Base-by-base conservation (phyloP, 495 filamentous ascomycete genomes). In the Rhizodiscina lignyota region DNA sequence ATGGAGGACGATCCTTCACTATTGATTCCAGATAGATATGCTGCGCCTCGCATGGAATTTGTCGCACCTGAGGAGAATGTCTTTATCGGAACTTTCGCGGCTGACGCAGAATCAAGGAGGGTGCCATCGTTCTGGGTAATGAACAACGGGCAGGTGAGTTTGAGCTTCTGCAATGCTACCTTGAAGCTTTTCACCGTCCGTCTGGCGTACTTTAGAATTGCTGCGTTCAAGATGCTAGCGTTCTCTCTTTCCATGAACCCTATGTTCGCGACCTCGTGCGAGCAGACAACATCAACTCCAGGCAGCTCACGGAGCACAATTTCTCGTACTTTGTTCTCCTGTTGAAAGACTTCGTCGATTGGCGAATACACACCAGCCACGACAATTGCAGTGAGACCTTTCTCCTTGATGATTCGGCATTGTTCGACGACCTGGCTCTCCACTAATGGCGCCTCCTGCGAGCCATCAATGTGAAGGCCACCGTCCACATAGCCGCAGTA, bases 311-410 rank as follows among this genome's bases (percentile, higher is more conserved):
- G 35, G 21, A 48, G 38, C 5, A 68, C 38, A 19, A 70, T 61
- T 5, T 50, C 54, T 0, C 55, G 55, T 1, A 59, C 66, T 6
- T 57, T 47, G 41, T 62, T 53, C 42, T 72, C 67, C 45, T 72
- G 66, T 21, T 43, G 42, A 36, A 62, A 55, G 12, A 55, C 28
- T 1, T 55, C 59, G 41, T 74, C 67, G 24, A 74, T 66, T 0
- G 70, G 71, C 5, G 63, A 62, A 44, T 71, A 76, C 36, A 73
- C 57, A 3, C 70, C 71, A 18, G 62, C 66, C 12, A 74, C 49
- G 0, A 73, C 70, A n/a, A 76, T 44, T 16, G 51, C 59, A 4
- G 39, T 54, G 43, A 73, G 63, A 4, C 63, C 59, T 5, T 55
- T 51, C 21, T 51, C 45, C 19, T 51, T 52, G 27, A 70, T 64